Conservation (phyloP, 306 rosid genomes). For the Alnus glutinosa region DNA sequence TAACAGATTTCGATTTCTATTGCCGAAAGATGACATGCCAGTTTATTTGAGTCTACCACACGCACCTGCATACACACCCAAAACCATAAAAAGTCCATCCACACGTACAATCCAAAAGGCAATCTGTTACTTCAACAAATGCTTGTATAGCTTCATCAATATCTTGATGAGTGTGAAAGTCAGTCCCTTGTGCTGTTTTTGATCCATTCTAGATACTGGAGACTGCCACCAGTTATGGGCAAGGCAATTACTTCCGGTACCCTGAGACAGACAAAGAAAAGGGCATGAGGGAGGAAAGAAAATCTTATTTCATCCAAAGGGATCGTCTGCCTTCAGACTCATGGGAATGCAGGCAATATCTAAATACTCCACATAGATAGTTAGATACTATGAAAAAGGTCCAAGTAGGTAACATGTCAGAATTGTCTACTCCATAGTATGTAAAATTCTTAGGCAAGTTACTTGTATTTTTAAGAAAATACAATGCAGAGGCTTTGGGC, state of each 20-base stretch:
- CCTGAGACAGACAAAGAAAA: slow-evolving; percentile 38
- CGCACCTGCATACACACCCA: background rate
- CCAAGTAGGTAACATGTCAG: background rate
- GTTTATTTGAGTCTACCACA: slow-evolving; percentile 1
- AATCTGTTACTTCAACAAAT: background rate
- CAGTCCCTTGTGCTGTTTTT: slow-evolving; percentile 88
- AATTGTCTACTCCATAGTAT: too few species aligned
- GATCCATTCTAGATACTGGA: slow-evolving; percentile 77
- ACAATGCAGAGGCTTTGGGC: slow-evolving; percentile 24
- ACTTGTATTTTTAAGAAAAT: slow-evolving; percentile 9
- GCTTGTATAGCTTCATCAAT: background rate
- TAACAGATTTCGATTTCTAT: slow-evolving; percentile 6
- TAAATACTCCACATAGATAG: background rate
- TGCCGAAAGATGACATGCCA: slow-evolving; percentile 22
- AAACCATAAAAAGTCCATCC: background rate
- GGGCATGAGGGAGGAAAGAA: slow-evolving; percentile 25
- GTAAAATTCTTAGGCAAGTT: background rate
- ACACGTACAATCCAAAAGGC: slow-evolving; percentile 22
- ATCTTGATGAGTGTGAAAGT: slow-evolving; percentile 33
- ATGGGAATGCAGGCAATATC: background rate
- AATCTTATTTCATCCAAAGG: background rate
- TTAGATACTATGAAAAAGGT: background rate
- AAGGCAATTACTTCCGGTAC: slow-evolving; percentile 94
- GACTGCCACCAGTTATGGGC: slow-evolving; percentile 83
- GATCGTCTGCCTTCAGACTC: background rate